Evolutionary conservation across 2,329 filamentous ascomycete species (phyloP).

Genomic region (Dactylellina haptotyla): DNA sequence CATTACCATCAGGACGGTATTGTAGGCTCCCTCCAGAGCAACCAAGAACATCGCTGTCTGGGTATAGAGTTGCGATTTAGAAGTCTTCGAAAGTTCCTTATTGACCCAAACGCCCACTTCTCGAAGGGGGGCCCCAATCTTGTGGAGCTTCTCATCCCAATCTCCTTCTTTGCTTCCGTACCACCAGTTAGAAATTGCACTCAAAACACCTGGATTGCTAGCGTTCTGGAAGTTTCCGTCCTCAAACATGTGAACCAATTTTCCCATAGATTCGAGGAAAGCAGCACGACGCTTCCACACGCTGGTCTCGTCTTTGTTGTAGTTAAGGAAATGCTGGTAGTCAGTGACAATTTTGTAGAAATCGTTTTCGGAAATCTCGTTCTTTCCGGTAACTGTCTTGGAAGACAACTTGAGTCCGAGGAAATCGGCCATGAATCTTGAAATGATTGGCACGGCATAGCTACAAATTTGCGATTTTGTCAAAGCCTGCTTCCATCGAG

Average conservation of each 20-base stretch:
- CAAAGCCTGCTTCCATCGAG: neutral
- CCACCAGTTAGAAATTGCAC: conserved; percentile 2
- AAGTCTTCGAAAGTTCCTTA: conserved; percentile 4
- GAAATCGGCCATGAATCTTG: conserved; percentile 7
- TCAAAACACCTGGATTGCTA: neutral
- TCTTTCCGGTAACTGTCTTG: conserved; percentile 1
- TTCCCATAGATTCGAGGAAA: conserved; percentile 4
- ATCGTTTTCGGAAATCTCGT: conserved; percentile 8
- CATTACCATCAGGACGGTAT: conserved; percentile 3
- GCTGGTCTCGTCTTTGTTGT: neutral
- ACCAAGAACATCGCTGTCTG: conserved; percentile 9
- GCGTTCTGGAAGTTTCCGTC: conserved; percentile 3
- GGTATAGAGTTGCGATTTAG: conserved; percentile 6
- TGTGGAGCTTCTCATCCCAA: conserved; percentile 1
- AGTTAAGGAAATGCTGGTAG: conserved; percentile 8
- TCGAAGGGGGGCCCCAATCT: neutral
- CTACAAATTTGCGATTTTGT: neutral
- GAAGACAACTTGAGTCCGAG: conserved; percentile 7
- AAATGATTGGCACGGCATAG: conserved; percentile 3
- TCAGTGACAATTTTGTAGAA: conserved; percentile 6
- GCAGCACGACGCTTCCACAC: conserved; percentile 4
- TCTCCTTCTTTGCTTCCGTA: conserved; percentile 1
- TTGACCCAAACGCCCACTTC: neutral
- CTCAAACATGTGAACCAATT: neutral
- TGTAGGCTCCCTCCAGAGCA: conserved; percentile 5